Base-by-base conservation (phyloP, 2,329 filamentous ascomycete genomes). In the Cladophialophora immunda region DNA sequence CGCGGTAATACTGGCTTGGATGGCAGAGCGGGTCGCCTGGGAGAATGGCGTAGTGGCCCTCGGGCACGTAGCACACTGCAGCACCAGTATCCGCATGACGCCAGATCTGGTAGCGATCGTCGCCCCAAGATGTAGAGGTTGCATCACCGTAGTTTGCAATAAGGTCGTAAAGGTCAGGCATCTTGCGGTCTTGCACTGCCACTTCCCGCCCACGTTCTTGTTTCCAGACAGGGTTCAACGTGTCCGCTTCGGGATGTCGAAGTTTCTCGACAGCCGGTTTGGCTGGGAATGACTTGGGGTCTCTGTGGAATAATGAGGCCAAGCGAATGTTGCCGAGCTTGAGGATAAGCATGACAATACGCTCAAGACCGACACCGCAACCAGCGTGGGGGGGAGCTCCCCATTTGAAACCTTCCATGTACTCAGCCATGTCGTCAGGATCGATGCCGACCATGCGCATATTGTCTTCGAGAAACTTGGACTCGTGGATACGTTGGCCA, bases 101-200 rank as follows among this genome's bases (percentile, higher is more conserved):
- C 92, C 93, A 97, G 65, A 97, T 89, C 75, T 92, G 86, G 77
- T 94, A 97, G 6, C 93, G 89, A 6, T 93, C 91, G 77, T 97
- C 94, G 7, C 95, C 86, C 93, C 93, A 97, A 0, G 93, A 95
- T 0, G 94, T 97, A 75, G 97, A 96, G 57, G 93, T 93, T 1
- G 94, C 93, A 78, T 97, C 94, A 69, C 94, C 94, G 73, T 97
- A 97, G 78, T 97, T 97, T 75, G 93, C 93, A 77, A 97, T 93
- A 50, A 97, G 88, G 76, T 97, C 91, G 76, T 94, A 92, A 4
- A 97, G 77, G 0, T 92, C 85, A 59, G 93, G 93, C 62, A 91
- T 82, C 58, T 89, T 84, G 7, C 83, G 81, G 59, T 80, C 76
- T 13, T 83, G 83, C 2, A 69, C 62, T 3, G 70, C 78, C 59